These are phyloP conservation scores for Podila minutissima DNA, from an alignment of 192 early-diverging fungal species.

Conservation along the genomic window DNA sequence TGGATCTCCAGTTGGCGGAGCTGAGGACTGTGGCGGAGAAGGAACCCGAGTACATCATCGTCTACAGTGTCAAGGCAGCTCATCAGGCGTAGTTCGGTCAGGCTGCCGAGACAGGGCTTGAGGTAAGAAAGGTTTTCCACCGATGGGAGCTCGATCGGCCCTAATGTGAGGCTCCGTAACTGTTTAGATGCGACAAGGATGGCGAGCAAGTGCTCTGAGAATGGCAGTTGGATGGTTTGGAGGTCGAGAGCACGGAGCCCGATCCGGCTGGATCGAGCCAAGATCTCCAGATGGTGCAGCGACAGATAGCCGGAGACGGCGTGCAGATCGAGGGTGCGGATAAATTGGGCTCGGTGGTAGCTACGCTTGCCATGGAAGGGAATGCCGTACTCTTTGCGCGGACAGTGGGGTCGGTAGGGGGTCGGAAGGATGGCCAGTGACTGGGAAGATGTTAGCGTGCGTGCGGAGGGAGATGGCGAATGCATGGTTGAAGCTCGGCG, in stretches of 20 bases:
- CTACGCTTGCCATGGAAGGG: slow-evolving; percentile 39
- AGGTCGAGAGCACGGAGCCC: slow-evolving; percentile 39
- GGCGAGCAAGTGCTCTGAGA: slow-evolving; percentile 33
- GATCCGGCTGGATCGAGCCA: slow-evolving; percentile 35
- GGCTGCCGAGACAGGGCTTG: slow-evolving; percentile 10
- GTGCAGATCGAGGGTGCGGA: slow-evolving; percentile 29
- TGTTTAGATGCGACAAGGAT: slow-evolving; percentile 25
- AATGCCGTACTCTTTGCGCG: slow-evolving; percentile 35
- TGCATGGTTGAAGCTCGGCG: background rate
- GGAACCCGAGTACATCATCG: slow-evolving; percentile 8
- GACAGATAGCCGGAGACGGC: slow-evolving; percentile 5
- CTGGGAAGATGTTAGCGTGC: background rate
- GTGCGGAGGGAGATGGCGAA: background rate
- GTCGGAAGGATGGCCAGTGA: slow-evolving; percentile 22
- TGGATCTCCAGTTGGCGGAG: slow-evolving; percentile 27
- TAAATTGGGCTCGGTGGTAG: slow-evolving; percentile 44
- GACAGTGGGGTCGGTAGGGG: slow-evolving; percentile 13
- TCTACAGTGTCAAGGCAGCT: slow-evolving; percentile 25
- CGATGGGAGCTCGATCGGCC: slow-evolving; percentile 7
- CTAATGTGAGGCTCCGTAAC: slow-evolving; percentile 10
- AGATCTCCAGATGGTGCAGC: slow-evolving; percentile 32
- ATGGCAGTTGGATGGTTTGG: slow-evolving; percentile 15
- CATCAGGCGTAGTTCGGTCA: slow-evolving; percentile 20
- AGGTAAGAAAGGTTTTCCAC: slow-evolving; percentile 16
- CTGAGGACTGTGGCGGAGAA: slow-evolving; percentile 17